A percentile compares a stretch with the other conserved stretches of the same genome.
Conservation (phyloP, 1,139 yeast species). For the Keqinozyma sinolaborantium region DNA sequence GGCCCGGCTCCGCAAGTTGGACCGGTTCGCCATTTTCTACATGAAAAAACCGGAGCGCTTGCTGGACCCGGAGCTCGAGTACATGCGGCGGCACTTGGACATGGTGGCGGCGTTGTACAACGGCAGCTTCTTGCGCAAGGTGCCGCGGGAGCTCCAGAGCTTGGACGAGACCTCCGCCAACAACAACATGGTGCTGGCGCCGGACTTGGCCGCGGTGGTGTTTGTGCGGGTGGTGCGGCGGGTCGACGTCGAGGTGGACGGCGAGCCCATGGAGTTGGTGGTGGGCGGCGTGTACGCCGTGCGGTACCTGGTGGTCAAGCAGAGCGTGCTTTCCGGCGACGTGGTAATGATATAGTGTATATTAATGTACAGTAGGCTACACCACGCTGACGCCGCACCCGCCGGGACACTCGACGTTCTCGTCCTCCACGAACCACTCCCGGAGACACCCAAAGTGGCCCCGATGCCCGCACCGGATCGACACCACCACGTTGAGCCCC, state of each 20-base stretch:
- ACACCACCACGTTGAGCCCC: conserved; percentile 65
- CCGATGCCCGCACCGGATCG: conserved; percentile 78
- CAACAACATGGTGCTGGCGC: conserved; percentile 73
- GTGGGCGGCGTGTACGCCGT: conserved; percentile 74
- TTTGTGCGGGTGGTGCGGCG: conserved; percentile 55
- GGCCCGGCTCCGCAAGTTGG: conserved; percentile 71
- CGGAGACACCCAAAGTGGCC: conserved; percentile 81
- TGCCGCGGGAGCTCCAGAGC: conserved; percentile 67
- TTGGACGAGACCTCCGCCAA: conserved; percentile 79
- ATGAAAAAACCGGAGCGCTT: conserved; percentile 33
- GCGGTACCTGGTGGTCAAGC: conserved; percentile 55
- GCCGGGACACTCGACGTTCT: conserved; percentile 74
- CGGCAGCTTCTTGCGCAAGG: conserved; percentile 57
- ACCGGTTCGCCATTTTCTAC: conserved; percentile 60
- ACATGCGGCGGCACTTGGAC: conserved; percentile 60
- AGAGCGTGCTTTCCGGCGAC: conserved; percentile 38
- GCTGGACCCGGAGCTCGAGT: conserved; percentile 59
- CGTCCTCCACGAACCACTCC: conserved; percentile 70
- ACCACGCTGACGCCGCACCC: conserved; percentile 47
- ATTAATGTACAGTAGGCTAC: conserved; percentile 2
- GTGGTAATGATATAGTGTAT: conserved; percentile 24
- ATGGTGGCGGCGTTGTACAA: conserved; percentile 66
- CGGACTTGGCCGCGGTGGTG: conserved; percentile 73
- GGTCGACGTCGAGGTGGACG: conserved; percentile 40
- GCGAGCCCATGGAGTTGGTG: conserved; percentile 61